phyloP scores from a whole-genome alignment of 2,329 filamentous ascomycete genomes.

The Colletotrichum caudatum region DNA sequence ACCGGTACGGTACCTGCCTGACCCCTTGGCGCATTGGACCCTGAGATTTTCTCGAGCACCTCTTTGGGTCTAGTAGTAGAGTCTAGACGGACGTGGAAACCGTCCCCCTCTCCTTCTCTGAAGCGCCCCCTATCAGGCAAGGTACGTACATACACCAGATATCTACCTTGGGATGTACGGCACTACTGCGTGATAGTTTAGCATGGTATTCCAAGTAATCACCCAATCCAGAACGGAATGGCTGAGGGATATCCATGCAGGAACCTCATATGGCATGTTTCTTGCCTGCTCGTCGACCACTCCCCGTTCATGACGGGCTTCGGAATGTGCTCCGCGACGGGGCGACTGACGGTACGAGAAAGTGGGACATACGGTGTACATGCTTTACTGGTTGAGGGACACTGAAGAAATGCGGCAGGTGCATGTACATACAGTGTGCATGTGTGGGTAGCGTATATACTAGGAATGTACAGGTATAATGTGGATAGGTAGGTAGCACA shows the following conservation, averaged over 20 bases:
- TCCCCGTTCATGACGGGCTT: background rate
- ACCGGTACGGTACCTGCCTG: background rate
- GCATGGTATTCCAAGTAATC: background rate
- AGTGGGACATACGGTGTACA: no score
- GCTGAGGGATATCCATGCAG: background rate
- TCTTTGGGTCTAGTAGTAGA: constrained; percentile 16
- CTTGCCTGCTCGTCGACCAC: background rate
- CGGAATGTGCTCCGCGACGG: constrained; percentile 5
- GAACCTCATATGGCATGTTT: constrained; percentile 1
- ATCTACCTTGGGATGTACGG: background rate
- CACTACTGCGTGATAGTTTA: no score
- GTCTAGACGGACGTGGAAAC: background rate
- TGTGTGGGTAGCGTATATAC: background rate
- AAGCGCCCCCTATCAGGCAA: background rate
- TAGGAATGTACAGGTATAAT: no score
- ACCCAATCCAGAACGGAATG: constrained; percentile 28
- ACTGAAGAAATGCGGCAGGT: no score
- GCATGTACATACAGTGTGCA: background rate
- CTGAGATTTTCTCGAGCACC: constrained; percentile 30
- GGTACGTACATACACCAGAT: no score
- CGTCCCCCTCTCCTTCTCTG: background rate
- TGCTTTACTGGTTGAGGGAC: background rate
- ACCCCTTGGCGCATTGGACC: constrained; percentile 32
- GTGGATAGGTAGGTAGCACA: no score
- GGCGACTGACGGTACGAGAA: background rate